These are phyloP conservation scores for Fraxinus angustifolia DNA, from an alignment of 305 asterid genomes.

Conservation along the genomic window DNA sequence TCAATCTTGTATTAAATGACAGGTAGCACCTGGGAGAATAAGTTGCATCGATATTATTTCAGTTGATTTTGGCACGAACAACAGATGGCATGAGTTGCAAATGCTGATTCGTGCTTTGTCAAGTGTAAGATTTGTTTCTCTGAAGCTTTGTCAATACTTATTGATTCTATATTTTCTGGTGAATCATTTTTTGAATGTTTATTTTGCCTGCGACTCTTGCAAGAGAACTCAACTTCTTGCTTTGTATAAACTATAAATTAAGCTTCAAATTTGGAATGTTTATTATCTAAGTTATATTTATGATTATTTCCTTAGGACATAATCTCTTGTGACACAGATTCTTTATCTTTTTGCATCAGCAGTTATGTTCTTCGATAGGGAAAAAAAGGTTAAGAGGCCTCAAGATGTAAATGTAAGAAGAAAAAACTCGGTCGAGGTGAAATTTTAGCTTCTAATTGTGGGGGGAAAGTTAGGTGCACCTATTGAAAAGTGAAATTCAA, in stretches of 20 bases:
- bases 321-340: background rate
- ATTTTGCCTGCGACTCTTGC: background rate
- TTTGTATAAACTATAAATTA: background rate
- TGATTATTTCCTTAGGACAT: background rate
- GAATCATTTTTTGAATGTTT: background rate
- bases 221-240: background rate
- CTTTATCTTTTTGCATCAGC: background rate
- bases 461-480: too few relatives aligned
- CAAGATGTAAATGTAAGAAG: background rate
- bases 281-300: background rate
- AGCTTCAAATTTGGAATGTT: background rate
- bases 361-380: background rate
- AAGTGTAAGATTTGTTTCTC: background rate
- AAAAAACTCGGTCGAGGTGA: background rate
- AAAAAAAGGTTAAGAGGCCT: background rate
- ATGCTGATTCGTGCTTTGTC: background rate
- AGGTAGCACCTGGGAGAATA: background rate
- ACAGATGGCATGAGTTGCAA: background rate
- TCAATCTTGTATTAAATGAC: background rate
- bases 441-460: too few relatives aligned
- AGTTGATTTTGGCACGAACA: background rate
- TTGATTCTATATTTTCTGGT: background rate
- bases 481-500: too few relatives aligned
- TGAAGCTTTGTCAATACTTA: background rate
- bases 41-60: background rate